Percentiles rank a stretch among this genome's conserved stretches.
Evolutionary conservation across 2,329 filamentous ascomycete species (phyloP).

Genomic region (Rutstroemia sp.): DNA sequence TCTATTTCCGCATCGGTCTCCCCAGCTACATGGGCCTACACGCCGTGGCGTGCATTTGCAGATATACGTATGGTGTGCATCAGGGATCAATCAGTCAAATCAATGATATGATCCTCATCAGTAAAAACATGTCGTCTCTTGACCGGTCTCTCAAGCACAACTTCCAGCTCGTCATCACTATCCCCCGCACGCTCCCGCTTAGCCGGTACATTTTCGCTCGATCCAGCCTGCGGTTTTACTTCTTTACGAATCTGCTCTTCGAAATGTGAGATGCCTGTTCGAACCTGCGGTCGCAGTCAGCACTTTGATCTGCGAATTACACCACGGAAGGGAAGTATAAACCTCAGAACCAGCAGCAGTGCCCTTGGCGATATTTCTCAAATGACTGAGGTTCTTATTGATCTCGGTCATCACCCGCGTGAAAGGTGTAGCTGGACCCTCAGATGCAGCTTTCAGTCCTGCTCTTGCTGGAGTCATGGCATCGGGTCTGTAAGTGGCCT

Average conservation of each 20-base stretch:
- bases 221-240: background rate
- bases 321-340: background rate
- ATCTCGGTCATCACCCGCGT: background rate
- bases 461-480: background rate
- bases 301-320: background rate
- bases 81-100: background rate
- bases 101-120: slow-evolving; percentile 1
- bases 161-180: slow-evolving; percentile 1
- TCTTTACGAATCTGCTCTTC: background rate
- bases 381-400: background rate
- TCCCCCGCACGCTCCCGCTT: background rate
- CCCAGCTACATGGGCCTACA: too few relatives aligned
- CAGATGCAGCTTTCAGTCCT: background rate
- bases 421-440: background rate
- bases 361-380: slow-evolving; percentile 2
- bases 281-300: background rate
- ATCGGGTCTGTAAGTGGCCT: background rate
- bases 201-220: background rate
- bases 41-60: too few relatives aligned
- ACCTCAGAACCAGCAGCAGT: slow-evolving; percentile 1
- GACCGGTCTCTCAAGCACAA: slow-evolving; percentile 8
- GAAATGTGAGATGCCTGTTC: background rate
- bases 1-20: too few relatives aligned
- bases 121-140: slow-evolving; percentile 8
- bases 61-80: background rate